Percentiles rank a stretch among this genome's conserved stretches.
Evolutionary conservation across 2,329 filamentous ascomycete species (phyloP).

Genomic region (Colletotrichum cuscutae): DNA sequence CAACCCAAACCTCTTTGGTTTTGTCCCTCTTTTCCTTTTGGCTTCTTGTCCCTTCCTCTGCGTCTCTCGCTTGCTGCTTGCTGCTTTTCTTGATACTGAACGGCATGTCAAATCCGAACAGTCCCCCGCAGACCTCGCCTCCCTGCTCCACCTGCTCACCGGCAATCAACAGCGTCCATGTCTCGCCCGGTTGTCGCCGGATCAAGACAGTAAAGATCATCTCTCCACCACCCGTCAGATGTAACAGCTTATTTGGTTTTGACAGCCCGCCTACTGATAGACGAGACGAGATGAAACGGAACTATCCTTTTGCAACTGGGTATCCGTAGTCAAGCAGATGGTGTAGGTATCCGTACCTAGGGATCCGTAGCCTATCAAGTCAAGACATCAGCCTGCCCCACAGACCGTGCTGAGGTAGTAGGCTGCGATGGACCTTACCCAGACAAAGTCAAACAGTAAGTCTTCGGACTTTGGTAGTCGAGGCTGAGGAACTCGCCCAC

Average conservation of each 20-base stretch:
- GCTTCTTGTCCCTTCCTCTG: background rate
- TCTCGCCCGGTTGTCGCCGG: background rate
- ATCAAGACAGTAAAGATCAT: background rate
- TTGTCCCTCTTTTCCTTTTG: background rate
- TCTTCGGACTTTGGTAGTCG: background rate
- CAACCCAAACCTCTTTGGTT: background rate
- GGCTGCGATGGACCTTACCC: background rate
- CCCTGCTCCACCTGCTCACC: conserved; percentile 3
- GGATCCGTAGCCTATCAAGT: background rate
- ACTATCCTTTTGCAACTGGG: background rate
- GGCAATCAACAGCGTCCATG: conserved; percentile 5
- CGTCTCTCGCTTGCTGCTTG: background rate
- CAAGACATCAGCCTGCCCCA: background rate
- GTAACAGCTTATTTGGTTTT: conserved; percentile 10
- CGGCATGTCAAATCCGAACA: background rate
- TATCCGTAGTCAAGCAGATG: background rate
- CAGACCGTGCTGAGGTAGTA: background rate
- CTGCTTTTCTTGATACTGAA: background rate
- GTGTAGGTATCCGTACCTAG: background rate
- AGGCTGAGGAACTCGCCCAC: background rate
- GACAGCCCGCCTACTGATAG: background rate
- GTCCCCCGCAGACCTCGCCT: background rate
- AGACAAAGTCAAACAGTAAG: background rate
- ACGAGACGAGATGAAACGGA: conserved; percentile 17
- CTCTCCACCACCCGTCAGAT: conserved; percentile 3